phyloP scores from a whole-genome alignment of 2,329 filamentous ascomycete genomes.

The Trichoderma oligosporum region DNA sequence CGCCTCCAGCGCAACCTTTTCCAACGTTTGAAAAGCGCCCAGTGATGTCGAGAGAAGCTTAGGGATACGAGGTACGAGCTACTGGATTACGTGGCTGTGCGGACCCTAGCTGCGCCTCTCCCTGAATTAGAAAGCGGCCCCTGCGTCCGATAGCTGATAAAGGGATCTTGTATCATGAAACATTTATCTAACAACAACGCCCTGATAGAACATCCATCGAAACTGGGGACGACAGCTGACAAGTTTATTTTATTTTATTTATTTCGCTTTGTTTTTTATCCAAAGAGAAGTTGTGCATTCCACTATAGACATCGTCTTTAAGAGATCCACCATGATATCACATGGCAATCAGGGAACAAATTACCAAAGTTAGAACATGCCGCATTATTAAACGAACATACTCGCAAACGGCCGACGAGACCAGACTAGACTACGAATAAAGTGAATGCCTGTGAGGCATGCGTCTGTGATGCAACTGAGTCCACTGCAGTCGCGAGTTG shows the following conservation, averaged over 20 bases:
- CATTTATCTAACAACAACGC: neutral
- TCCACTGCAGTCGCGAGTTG: conserved; percentile 68
- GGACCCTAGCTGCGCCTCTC: conserved; percentile 13
- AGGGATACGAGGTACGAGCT: neutral
- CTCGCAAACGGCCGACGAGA: neutral
- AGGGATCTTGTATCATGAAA: conserved; percentile 9
- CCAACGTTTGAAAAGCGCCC: too few species aligned
- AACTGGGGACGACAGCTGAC: neutral
- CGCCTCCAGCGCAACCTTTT: too few species aligned
- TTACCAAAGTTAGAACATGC: conserved; percentile 13
- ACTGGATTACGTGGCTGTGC: conserved; percentile 14
- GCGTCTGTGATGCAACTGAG: conserved; percentile 54
- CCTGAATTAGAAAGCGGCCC: conserved; percentile 3
- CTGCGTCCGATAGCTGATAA: conserved; percentile 10
- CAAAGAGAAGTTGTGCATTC: neutral
- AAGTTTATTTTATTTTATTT: neutral
- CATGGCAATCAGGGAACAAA: conserved; percentile 14
- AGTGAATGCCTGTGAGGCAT: conserved; percentile 3
- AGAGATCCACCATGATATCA: conserved; percentile 19
- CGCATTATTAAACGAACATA: neutral
- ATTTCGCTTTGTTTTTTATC: neutral
- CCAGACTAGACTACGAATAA: neutral
- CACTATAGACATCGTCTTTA: neutral
- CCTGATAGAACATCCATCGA: neutral
- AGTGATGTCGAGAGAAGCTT: too few species aligned